Evolutionary conservation across 768 basidiomycete genomes (phyloP), one percentile per base, ranked within the genome.

Genomic region (Suillus fuscotomentosus): DNA sequence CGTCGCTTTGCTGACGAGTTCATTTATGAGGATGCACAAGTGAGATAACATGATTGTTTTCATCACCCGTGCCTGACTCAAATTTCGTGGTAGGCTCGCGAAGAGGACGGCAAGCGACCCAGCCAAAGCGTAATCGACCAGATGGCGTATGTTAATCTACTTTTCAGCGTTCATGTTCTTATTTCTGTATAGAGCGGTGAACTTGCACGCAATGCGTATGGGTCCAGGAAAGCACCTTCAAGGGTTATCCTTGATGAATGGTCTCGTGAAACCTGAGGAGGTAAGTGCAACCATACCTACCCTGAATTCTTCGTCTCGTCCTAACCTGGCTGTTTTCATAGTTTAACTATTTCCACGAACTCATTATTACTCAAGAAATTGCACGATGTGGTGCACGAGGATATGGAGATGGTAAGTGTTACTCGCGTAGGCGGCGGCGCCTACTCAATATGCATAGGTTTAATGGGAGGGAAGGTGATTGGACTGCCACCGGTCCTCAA

Each of bases 61-160:
- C 61, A 56, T 48, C 7, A 27, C 70, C 59, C 72, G 75, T 67
- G 75, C 66, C 2, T 70, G 3, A 61, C 65, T 66, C 17, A 72
- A 50, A 22, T 34, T 45, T 24, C 7, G 11, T 41, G 14, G 14
- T 68, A 87, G 81, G 81, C 82, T 24, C 87, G 89, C 66, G 96
- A 97, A 78, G 90, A 89, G 68, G 91, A 91, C 69, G 94, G 95
- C n/a, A 96, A 97, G 80, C 84, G 91, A 31, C 90, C 94, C 0
- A 89, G 87, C 65, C 84, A 90, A 72, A 77, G 79, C 60, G 90
- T 97, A 41, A 79, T 95, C 57, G 86, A 95, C 69, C 86, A 87
- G 66, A 91, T 97, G 91, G 87, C 92, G 89, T 90, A 68, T 62
- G 82, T 72, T 17, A 22, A 13, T 24, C 3, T 38, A 5, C 31